Conservation (phyloP, 78 protist genomes). For the Chrysochromulina parva region DNA sequence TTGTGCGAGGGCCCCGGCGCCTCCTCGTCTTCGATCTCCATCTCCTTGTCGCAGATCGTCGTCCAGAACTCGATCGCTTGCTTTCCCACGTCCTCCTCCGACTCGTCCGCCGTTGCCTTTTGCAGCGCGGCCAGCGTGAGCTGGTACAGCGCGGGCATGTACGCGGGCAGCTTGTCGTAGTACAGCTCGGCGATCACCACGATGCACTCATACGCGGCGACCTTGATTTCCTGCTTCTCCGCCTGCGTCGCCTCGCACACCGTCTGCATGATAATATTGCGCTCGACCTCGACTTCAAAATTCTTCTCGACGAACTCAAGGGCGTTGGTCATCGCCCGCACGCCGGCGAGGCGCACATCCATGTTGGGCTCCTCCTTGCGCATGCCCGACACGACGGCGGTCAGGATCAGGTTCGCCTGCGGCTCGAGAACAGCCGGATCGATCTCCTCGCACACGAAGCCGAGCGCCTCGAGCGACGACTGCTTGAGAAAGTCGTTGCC, state of each 20-base stretch:
- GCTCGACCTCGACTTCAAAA: constrained; percentile 62
- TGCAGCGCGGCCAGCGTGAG: constrained; percentile 39
- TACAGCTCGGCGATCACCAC: constrained; percentile 66
- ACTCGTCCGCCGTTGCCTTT: background rate
- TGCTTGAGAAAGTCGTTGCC: constrained; percentile 33
- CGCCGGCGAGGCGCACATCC: constrained; percentile 61
- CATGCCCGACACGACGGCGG: constrained; percentile 47
- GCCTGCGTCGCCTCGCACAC: constrained; percentile 64
- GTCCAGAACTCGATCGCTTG: constrained; percentile 96
- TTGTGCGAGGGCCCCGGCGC: background rate
- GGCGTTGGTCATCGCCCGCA: constrained; percentile 70
- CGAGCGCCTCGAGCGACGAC: constrained; percentile 77
- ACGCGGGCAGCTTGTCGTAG: constrained; percentile 65
- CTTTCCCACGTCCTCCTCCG: constrained; percentile 64
- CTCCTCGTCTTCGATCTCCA: constrained; percentile 20
- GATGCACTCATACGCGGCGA: constrained; percentile 45
- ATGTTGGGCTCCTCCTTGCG: constrained; percentile 43
- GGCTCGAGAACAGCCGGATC: background rate
- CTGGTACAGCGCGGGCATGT: constrained; percentile 65
- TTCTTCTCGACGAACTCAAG: constrained; percentile 45
- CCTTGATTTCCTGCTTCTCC: constrained; percentile 16
- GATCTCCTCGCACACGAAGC: constrained; percentile 72
- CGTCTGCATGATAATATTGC: constrained; percentile 70
- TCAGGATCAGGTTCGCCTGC: constrained; percentile 38
- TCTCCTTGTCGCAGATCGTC: constrained; percentile 84